Percentiles rank a stretch among this genome's conserved stretches.
Conservation (phyloP, 192 early-diverging fungal species). For the Gamsiella multidivaricata region DNA sequence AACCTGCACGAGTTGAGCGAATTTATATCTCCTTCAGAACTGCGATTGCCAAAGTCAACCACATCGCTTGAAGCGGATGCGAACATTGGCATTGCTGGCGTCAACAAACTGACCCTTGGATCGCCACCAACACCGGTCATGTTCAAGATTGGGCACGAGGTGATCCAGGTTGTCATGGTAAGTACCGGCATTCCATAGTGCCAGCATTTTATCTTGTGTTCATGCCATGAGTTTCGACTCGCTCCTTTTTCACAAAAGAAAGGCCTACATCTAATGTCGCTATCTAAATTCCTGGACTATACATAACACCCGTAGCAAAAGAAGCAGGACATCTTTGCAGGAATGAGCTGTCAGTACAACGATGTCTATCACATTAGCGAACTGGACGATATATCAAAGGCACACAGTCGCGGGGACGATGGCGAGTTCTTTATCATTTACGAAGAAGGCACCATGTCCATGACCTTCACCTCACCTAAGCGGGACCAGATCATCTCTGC, state of each 20-base stretch:
- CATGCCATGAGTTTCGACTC: background rate
- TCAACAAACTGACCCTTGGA: conserved; percentile 75
- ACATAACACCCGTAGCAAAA: conserved; percentile 53
- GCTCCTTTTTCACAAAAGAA: too few species aligned
- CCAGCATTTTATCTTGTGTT: background rate
- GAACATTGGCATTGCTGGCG: conserved; percentile 71
- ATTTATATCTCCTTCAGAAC: conserved; percentile 76
- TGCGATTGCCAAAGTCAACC: conserved; percentile 81
- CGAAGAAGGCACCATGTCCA: conserved; percentile 69
- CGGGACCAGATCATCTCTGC: conserved; percentile 76
- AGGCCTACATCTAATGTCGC: too few species aligned
- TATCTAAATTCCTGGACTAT: too few species aligned
- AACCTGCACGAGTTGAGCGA: conserved; percentile 77
- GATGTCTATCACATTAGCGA: conserved; percentile 91
- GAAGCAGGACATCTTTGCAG: conserved; percentile 81
- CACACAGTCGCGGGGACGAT: conserved; percentile 66
- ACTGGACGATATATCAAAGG: conserved; percentile 73
- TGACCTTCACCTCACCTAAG: conserved; percentile 80
- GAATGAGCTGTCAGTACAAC: conserved; percentile 77
- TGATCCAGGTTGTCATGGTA: conserved; percentile 81
- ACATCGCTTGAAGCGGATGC: conserved; percentile 78
- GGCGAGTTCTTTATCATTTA: conserved; percentile 86
- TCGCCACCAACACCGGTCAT: conserved; percentile 77
- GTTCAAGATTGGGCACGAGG: conserved; percentile 85
- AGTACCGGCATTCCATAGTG: too few species aligned